phyloP scores from a whole-genome alignment of 257 asterid genomes.

The Solanum corneliomulleri region DNA sequence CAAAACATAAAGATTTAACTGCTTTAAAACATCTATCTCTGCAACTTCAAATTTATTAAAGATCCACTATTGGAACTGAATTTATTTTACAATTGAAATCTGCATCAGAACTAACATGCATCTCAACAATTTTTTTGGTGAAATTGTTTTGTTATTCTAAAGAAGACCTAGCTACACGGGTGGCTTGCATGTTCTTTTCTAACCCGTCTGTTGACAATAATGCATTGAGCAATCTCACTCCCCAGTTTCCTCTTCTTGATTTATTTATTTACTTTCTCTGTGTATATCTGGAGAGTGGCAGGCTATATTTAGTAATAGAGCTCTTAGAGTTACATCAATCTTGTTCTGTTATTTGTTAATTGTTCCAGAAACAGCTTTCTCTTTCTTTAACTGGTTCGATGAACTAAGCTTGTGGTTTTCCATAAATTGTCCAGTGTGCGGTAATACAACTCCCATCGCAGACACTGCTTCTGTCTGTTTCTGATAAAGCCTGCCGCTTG shows the following conservation, averaged over 20 bases:
- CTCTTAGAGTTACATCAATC: background rate
- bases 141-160: background rate
- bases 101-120: background rate
- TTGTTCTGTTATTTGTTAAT: background rate
- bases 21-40: background rate
- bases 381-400: background rate
- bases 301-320: background rate
- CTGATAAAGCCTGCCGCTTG: constrained; percentile 89
- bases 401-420: background rate
- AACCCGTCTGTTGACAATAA: background rate
- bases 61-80: background rate
- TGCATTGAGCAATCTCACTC: background rate
- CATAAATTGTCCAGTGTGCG: constrained; percentile 52
- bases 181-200: background rate
- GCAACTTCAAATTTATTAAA: background rate
- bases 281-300: background rate
- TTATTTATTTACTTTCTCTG: background rate
- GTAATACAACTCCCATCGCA: constrained; percentile 97
- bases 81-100: background rate
- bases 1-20: background rate
- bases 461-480: constrained; percentile 83
- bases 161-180: background rate
- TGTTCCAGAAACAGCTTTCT: background rate
- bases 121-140: background rate
- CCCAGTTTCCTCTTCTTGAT: background rate